These are phyloP conservation scores for Tulasnella sp. DNA, from an alignment of 768 basidiomycete genomes.

Conservation along the genomic window DNA sequence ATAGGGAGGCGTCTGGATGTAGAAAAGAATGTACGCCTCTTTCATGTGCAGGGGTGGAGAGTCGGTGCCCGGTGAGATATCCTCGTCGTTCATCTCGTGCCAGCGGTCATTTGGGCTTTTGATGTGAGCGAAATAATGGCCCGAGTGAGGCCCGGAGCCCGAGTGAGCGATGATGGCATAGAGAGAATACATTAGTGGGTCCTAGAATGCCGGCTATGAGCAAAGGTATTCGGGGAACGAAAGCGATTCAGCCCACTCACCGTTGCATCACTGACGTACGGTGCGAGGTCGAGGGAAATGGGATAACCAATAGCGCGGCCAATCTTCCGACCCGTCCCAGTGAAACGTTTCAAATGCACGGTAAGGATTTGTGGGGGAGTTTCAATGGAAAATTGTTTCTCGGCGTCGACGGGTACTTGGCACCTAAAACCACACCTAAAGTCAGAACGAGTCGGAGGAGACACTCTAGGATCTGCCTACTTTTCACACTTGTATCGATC, in stretches of 20 bases:
- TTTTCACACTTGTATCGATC: conserved; percentile 99
- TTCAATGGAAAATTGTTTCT: conserved; percentile 83
- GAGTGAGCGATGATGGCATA: conserved; percentile 92
- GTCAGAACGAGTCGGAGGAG: not conserved
- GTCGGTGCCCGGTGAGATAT: conserved; percentile 39
- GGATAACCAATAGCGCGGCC: conserved; percentile 70
- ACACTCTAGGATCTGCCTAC: conserved; percentile 43
- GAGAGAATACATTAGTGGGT: conserved; percentile 71
- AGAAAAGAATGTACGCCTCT: conserved; percentile 91
- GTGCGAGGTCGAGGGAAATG: conserved; percentile 59
- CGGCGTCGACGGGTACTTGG: conserved; percentile 81
- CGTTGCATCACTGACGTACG: conserved; percentile 76
- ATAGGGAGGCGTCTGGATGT: conserved; percentile 44
- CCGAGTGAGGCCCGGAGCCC: conserved; percentile 86
- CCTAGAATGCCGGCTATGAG: conserved; percentile 25
- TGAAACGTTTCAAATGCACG: conserved; percentile 92
- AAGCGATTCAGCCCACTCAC: conserved; percentile 26
- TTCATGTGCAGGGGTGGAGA: conserved; percentile 51
- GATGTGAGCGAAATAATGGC: conserved; percentile 88
- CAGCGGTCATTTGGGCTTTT: conserved; percentile 62
- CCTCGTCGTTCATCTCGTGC: conserved; percentile 94
- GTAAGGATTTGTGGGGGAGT: conserved; percentile 83
- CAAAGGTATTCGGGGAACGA: not conserved
- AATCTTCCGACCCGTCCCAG: conserved; percentile 82
- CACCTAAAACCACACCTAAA: conserved; percentile 48